These are phyloP conservation scores for Magnaporthales sp. DNA, from an alignment of 2,329 filamentous ascomycete species.

Conservation along the genomic window DNA sequence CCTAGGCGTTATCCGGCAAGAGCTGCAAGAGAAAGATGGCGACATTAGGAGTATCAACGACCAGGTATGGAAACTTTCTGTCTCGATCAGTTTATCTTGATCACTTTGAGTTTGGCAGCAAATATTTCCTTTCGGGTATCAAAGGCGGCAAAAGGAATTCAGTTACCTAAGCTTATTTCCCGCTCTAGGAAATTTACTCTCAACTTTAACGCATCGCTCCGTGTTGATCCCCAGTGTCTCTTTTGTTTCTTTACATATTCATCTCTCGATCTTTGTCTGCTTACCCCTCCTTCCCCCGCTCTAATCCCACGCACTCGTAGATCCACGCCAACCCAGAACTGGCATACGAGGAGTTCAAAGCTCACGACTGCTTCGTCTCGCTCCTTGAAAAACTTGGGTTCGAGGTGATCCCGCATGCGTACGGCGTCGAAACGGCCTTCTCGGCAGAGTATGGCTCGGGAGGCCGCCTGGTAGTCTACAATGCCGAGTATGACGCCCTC, in stretches of 20 bases:
- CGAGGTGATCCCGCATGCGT: constrained; percentile 35
- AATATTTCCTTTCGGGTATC: too few relatives aligned
- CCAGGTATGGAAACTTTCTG: background rate
- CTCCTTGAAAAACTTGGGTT: constrained; percentile 34
- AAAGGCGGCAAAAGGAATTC: too few relatives aligned
- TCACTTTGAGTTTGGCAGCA: too few relatives aligned
- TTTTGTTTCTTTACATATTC: background rate
- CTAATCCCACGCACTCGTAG: background rate
- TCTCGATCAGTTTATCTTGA: too few relatives aligned
- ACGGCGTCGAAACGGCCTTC: constrained; percentile 42
- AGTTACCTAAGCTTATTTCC: too few relatives aligned
- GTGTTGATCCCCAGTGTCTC: too few relatives aligned
- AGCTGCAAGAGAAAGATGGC: background rate
- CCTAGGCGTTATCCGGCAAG: background rate
- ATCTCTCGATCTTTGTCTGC: too few relatives aligned
- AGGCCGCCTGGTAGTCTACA: constrained; percentile 12
- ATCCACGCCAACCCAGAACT: constrained; percentile 37
- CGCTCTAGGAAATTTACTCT: too few relatives aligned
- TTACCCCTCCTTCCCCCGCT: background rate
- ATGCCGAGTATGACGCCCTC: constrained; percentile 19
- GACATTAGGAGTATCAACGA: background rate
- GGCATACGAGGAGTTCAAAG: constrained; percentile 38
- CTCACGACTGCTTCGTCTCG: constrained; percentile 37
- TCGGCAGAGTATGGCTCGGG: constrained; percentile 20
- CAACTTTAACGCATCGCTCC: too few relatives aligned